A percentile compares a stretch with the other conserved stretches of the same genome.
Conservation (phyloP, 805 yeast species). For the Candida loeiensis region DNA sequence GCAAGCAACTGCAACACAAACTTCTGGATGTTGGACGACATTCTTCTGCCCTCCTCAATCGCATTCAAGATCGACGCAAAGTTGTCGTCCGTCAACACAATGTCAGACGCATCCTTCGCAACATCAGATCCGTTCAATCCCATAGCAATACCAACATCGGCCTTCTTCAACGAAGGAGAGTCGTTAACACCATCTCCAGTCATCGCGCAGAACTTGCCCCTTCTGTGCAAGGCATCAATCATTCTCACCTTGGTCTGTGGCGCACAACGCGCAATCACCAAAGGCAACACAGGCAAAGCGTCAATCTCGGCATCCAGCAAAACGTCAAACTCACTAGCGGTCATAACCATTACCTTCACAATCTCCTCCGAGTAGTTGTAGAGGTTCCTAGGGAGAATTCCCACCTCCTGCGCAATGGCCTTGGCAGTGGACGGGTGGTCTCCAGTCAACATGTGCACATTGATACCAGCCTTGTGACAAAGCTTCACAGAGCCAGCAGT, state of each 20-base stretch:
- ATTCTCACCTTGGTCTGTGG: slow-evolving; percentile 41
- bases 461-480: slow-evolving; percentile 73
- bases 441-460: slow-evolving; percentile 80
- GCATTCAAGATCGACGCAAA: slow-evolving; percentile 77
- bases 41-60: slow-evolving; percentile 75
- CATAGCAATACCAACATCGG: slow-evolving; percentile 85
- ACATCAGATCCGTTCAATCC: slow-evolving; percentile 76
- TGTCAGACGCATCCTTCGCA: slow-evolving; percentile 80
- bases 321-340: slow-evolving; percentile 34
- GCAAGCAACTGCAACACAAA: slow-evolving; percentile 71
- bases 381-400: slow-evolving; percentile 58
- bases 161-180: slow-evolving; percentile 70
- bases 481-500: slow-evolving; percentile 59
- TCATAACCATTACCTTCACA: slow-evolving; percentile 44
- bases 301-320: slow-evolving; percentile 33
- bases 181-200: slow-evolving; percentile 74
- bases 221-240: slow-evolving; percentile 40
- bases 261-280: slow-evolving; percentile 40
- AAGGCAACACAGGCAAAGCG: slow-evolving; percentile 34
- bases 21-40: slow-evolving; percentile 75
- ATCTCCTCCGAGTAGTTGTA: slow-evolving; percentile 54
- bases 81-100: slow-evolving; percentile 67
- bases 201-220: slow-evolving; percentile 37
- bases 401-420: slow-evolving; percentile 80
- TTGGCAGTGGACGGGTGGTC: slow-evolving; percentile 76